Conservation (phyloP, 257 asterid species). For the Nicotiana tomentosiformis region DNA sequence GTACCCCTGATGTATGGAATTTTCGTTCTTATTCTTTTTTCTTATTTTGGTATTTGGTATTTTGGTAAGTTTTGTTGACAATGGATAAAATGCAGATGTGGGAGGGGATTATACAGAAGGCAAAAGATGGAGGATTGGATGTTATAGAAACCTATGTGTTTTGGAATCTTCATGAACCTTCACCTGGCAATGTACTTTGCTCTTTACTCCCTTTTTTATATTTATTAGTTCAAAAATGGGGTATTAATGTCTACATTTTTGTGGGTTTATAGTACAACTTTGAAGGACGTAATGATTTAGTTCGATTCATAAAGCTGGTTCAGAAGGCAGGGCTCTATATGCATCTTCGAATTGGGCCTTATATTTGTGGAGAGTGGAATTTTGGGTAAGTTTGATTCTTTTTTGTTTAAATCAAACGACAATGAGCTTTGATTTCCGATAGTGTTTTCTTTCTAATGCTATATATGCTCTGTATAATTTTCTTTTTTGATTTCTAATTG, state of each 20-base stretch:
- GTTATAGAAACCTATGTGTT: conserved; percentile 88
- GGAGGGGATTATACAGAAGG: conserved; percentile 90
- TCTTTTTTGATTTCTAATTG: conserved; percentile 11
- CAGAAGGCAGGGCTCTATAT: conserved; percentile 78
- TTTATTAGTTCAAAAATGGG: not conserved
- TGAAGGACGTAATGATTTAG: conserved; percentile 77
- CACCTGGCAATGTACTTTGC: conserved; percentile 68
- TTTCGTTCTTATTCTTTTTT: not conserved
- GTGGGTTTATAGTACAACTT: conserved; percentile 50
- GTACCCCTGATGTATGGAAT: conserved; percentile 68
- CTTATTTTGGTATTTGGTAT: not conserved
- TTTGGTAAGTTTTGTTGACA: not conserved
- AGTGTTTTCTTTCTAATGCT: not conserved
- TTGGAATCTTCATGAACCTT: conserved; percentile 90
- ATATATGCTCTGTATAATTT: not conserved
- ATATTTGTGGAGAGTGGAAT: conserved; percentile 97
- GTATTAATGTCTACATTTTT: conserved; percentile 4
- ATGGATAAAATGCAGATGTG: conserved; percentile 75
- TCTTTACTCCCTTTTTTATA: not conserved
- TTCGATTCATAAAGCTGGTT: conserved; percentile 70
- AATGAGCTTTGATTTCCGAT: not conserved
- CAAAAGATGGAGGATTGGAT: conserved; percentile 91
- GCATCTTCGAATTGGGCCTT: conserved; percentile 94
- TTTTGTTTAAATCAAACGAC: not conserved
- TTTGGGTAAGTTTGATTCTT: conserved; percentile 58